phyloP scores from a whole-genome alignment of 2,329 filamentous ascomycete genomes.

The Colletotrichum tropicicola region DNA sequence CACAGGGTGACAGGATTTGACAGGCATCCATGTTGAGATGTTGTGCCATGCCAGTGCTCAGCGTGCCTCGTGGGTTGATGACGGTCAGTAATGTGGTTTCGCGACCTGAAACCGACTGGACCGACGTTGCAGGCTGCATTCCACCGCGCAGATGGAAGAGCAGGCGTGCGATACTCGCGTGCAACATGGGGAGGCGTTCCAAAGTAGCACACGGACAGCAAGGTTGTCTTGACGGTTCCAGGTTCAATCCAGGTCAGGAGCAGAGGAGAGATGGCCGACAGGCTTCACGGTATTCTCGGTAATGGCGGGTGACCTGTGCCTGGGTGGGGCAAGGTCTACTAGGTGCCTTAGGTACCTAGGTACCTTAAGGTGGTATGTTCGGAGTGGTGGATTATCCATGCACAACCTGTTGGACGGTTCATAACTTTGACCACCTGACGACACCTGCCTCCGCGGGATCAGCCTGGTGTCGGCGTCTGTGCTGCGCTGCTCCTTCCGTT shows the following conservation, averaged over 20 bases:
- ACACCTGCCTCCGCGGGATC: slow-evolving; percentile 1
- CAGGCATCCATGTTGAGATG: neutral
- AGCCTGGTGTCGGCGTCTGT: no score
- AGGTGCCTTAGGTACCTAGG: neutral
- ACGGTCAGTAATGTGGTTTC: neutral
- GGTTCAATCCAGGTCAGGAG: no score
- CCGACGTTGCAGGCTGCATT: neutral
- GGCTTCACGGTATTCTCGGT: no score
- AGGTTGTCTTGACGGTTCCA: no score
- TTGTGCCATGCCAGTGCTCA: neutral
- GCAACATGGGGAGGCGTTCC: neutral
- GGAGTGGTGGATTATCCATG: slow-evolving; percentile 2
- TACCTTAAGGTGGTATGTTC: no score
- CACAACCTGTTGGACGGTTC: slow-evolving; percentile 7
- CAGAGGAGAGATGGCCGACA: no score
- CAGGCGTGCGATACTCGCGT: no score
- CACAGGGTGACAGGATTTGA: neutral
- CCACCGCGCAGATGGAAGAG: neutral
- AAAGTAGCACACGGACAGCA: no score
- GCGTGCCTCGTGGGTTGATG: neutral
- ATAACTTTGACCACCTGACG: slow-evolving; percentile 12
- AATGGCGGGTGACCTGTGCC: no score
- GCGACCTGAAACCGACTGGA: slow-evolving; percentile 20
- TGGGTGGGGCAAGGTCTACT: neutral
- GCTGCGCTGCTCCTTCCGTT: neutral